These are phyloP conservation scores for Draba incana DNA, from an alignment of 345 rosid genomes.

Conservation along the genomic window DNA sequence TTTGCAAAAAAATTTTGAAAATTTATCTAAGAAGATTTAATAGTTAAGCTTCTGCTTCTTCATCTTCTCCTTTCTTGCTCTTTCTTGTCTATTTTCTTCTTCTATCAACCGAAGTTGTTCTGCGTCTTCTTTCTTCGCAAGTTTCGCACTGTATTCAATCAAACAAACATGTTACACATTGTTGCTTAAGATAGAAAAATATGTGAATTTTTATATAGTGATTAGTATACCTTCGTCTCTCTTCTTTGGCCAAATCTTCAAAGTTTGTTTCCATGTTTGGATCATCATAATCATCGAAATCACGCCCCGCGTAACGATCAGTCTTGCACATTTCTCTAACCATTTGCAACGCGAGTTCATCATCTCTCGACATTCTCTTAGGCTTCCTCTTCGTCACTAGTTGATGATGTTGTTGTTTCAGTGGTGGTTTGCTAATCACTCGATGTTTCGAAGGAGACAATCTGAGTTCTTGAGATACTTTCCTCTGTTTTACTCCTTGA, in stretches of 20 bases:
- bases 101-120: constrained; percentile 63
- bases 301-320: constrained; percentile 34
- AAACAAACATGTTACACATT: constrained; percentile 21
- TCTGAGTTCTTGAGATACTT: constrained; percentile 40
- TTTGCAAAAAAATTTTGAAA: background rate
- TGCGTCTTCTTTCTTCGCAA: constrained; percentile 71
- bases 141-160: constrained; percentile 51
- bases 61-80: constrained; percentile 41
- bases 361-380: constrained; percentile 46
- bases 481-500: constrained; percentile 49
- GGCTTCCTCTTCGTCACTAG: constrained; percentile 49
- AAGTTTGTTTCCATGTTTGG: constrained; percentile 77
- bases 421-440: constrained; percentile 33
- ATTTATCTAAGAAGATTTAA: background rate
- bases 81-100: constrained; percentile 63
- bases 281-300: constrained; percentile 46
- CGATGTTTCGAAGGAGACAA: constrained; percentile 47
- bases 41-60: constrained; percentile 65
- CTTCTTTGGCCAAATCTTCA: constrained; percentile 75
- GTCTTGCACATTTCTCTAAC: constrained; percentile 55
- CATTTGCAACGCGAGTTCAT: constrained; percentile 47
- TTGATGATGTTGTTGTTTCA: constrained; percentile 6
- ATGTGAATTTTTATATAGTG: background rate
- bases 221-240: constrained; percentile 58
- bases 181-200: background rate